A percentile compares a stretch with the other conserved stretches of the same genome.
Evolutionary conservation across 23 red algal species (phyloP).

Genomic region (Gracilaria vermiculophylla): DNA sequence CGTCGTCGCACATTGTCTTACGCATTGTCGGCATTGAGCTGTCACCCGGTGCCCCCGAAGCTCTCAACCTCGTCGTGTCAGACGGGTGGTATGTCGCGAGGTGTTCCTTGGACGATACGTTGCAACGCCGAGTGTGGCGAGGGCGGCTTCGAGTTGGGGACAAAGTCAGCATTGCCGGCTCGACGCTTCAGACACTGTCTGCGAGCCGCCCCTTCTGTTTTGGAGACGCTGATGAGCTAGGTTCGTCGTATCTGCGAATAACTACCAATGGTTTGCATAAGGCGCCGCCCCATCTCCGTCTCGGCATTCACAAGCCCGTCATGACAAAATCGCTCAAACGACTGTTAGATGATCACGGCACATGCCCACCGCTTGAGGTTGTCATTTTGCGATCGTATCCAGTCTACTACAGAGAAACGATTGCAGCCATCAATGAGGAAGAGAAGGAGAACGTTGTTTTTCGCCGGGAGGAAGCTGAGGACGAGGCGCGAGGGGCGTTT

Average conservation of each 20-base stretch:
- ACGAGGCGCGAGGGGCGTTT: constrained; percentile 15
- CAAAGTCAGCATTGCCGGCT: constrained; percentile 44
- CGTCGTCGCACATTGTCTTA: constrained; percentile 50
- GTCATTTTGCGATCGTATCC: constrained; percentile 64
- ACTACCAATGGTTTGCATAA: constrained; percentile 41
- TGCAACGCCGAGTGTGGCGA: constrained; percentile 19
- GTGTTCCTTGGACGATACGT: constrained; percentile 3
- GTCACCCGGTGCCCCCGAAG: not conserved
- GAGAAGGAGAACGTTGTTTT: constrained; percentile 2
- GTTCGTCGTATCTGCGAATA: not conserved
- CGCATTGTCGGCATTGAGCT: constrained; percentile 39
- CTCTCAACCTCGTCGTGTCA: constrained; percentile 25
- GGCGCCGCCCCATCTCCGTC: not conserved
- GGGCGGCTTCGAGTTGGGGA: constrained; percentile 47
- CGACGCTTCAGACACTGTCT: constrained; percentile 23
- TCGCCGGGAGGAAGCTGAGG: constrained; percentile 50
- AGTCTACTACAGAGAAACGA: constrained; percentile 43
- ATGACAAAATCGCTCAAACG: constrained; percentile 21
- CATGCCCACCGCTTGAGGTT: constrained; percentile 25
- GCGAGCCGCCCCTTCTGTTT: constrained; percentile 32
- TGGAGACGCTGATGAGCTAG: constrained; percentile 59
- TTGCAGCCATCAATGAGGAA: not conserved
- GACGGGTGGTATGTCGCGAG: constrained; percentile 70
- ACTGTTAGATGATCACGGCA: constrained; percentile 7
- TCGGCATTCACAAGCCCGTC: not conserved